Percentiles rank a stretch among this genome's conserved stretches.
Conservation (phyloP, 495 filamentous ascomycete species). For the Thozetella sp. region DNA sequence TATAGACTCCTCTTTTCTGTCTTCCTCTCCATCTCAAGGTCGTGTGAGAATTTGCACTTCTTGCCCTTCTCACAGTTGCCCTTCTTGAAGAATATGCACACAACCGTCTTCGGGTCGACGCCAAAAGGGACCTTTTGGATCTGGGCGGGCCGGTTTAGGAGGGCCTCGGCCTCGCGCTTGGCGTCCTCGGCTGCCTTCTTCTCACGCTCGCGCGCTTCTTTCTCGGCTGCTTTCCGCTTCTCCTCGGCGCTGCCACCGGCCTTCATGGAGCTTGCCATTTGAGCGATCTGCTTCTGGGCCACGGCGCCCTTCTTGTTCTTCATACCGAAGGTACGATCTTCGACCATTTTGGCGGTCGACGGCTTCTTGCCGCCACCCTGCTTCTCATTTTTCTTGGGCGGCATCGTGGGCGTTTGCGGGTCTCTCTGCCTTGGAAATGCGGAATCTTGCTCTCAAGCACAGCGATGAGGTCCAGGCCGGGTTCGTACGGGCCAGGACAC, state of each 20-base stretch:
- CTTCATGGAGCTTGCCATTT: conserved; percentile 70
- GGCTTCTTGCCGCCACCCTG: conserved; percentile 60
- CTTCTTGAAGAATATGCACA: conserved; percentile 95
- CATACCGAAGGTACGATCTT: conserved; percentile 99
- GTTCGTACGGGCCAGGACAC: neutral
- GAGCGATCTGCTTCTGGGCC: conserved; percentile 86
- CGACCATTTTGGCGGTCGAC: conserved; percentile 66
- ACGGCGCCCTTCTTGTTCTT: conserved; percentile 98
- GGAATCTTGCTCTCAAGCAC: neutral
- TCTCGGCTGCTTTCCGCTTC: conserved; percentile 90
- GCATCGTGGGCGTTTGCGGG: conserved; percentile 62
- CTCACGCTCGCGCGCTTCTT: conserved; percentile 78
- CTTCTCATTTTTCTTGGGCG: conserved; percentile 84
- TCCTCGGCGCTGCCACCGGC: conserved; percentile 77
- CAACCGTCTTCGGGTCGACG: conserved; percentile 97
- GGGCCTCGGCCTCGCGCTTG: conserved; percentile 74
- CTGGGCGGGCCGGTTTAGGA: conserved; percentile 93
- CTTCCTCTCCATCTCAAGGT: conserved; percentile 86
- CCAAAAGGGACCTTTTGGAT: conserved; percentile 96
- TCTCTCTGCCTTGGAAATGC: neutral
- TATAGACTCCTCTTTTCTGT: conserved; percentile 90
- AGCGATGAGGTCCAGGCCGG: neutral
- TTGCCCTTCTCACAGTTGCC: conserved; percentile 95
- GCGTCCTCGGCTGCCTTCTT: conserved; percentile 79
- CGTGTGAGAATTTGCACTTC: conserved; percentile 98